These are phyloP conservation scores for Butyriboletus loyo DNA, from an alignment of 768 basidiomycete genomes.

Conservation along the genomic window DNA sequence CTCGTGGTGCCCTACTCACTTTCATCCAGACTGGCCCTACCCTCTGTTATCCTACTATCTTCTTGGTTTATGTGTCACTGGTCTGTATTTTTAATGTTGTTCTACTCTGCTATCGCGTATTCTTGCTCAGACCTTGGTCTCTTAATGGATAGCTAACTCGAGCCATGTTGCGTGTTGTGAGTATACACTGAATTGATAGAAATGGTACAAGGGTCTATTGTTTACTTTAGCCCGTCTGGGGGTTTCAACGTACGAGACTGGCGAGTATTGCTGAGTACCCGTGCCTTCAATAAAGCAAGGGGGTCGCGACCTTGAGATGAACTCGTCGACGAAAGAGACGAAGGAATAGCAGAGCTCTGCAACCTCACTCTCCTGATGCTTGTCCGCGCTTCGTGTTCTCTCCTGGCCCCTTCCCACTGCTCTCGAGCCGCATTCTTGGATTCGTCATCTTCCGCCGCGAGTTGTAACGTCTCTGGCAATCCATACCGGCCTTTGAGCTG, in stretches of 20 bases:
- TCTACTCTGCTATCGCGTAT: constrained; percentile 53
- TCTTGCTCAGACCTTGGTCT: constrained; percentile 36
- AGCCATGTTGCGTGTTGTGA: constrained; percentile 12
- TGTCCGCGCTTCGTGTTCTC: constrained; percentile 43
- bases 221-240: constrained; percentile 21
- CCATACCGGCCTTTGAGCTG: constrained; percentile 72
- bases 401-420: constrained; percentile 56
- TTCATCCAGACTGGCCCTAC: constrained; percentile 26
- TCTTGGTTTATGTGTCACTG: constrained; percentile 42
- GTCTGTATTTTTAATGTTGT: constrained; percentile 62
- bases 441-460: constrained; percentile 66
- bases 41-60: constrained; percentile 38
- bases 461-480: constrained; percentile 61
- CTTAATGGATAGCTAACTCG: constrained; percentile 29
- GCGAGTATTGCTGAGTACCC: constrained; percentile 55
- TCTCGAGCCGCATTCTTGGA: constrained; percentile 58
- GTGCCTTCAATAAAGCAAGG: constrained; percentile 47
- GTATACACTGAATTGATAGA: constrained; percentile 6
- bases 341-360: constrained; percentile 26
- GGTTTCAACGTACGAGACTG: constrained; percentile 30
- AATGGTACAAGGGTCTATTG: background rate
- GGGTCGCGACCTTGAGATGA: constrained; percentile 29
- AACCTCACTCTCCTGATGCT: constrained; percentile 50
- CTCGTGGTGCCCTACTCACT: constrained; percentile 32
- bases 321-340: constrained; percentile 16